phyloP scores from a whole-genome alignment of 2,329 filamentous ascomycete species.

The Fusarium marasasianum region DNA sequence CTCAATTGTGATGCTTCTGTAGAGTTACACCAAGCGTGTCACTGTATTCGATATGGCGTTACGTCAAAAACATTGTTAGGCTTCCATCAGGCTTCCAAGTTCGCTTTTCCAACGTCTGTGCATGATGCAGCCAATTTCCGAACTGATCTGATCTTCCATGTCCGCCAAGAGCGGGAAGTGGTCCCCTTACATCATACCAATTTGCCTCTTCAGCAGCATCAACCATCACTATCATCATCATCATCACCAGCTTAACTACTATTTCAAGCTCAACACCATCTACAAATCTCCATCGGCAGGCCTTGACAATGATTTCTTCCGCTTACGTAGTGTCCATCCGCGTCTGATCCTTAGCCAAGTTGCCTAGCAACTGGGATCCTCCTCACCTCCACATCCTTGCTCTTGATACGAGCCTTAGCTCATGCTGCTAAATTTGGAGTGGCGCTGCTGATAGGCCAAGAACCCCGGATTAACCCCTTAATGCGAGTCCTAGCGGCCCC shows the following conservation, averaged over 20 bases:
- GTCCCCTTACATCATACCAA: not conserved
- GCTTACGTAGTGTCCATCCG: not conserved
- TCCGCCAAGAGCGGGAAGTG: not conserved
- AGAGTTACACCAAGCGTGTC: not conserved
- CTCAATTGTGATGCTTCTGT: not conserved
- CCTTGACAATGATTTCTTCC: not conserved
- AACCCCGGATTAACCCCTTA: conserved; percentile 33
- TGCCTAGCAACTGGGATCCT: conserved; percentile 29
- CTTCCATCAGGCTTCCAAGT: not conserved
- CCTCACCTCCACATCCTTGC: conserved; percentile 14
- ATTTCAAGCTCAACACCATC: not conserved
- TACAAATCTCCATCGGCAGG: not conserved
- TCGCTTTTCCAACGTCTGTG: conserved; percentile 6
- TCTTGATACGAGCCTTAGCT: conserved; percentile 26
- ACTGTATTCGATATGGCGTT: not conserved
- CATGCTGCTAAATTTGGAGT: conserved; percentile 25
- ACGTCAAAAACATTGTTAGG: not conserved
- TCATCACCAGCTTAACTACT: not conserved
- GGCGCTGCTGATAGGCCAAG: conserved; percentile 2
- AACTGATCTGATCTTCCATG: not conserved
- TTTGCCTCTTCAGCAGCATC: not conserved
- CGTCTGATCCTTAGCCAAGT: conserved; percentile 13
- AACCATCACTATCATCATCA: not conserved
- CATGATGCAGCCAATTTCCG: conserved; percentile 4
- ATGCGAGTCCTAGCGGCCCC: conserved; percentile 10